Base-by-base conservation (phyloP, 192 early-diverging fungal genomes). In the Glomus cerebriforme region DNA sequence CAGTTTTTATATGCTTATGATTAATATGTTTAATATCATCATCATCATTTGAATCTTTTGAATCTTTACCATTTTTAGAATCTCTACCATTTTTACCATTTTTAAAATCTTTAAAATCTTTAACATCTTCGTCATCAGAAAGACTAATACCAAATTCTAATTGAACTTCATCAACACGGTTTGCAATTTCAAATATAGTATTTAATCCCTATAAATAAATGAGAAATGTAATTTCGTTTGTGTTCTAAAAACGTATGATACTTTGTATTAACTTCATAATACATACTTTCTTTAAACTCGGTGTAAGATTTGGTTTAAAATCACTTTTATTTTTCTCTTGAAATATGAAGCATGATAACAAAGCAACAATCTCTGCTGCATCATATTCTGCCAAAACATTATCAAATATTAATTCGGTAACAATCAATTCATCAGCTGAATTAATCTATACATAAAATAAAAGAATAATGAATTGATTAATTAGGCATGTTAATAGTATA, bases 331-430 rank as follows among this genome's bases (percentile, higher is more conserved):
- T 88, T 82, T 94, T 97, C 69, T 99, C 98, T 64, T 97, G 94
- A 83, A 96, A 98, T 66, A 99, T 92, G 89, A 99, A 99, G 58
- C 91, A 93, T 1, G 95, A 96, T 26, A 99, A 79, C 31, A 99
- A 86, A 7, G 96, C 97, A 5, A 96, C 97, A 58, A 96, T 94
- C 81, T 99, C 98, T 19, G 92, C 95, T 0, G 95, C 95, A 72
- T 96, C 95, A 69, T 90, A 96, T 69, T 94, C 92, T 0, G 92
- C 92, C 39, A 98, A 86, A 70, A 95, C 90, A 82, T 99, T 99
- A 82, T 98, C 93, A 39, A 99, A 85, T 31, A 99, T 93, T 34
- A 99, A 86, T 81, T 99, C 97, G 0, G 98, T 98, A 26, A 99
- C 86, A 17, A 98, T 87, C 59, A 99, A 86, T 81, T 96, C 97